A percentile compares a stretch with the other conserved stretches of the same genome.
phyloP scores from a whole-genome alignment of 805 yeast species.

The Metschnikowia baotianmanensis region DNA sequence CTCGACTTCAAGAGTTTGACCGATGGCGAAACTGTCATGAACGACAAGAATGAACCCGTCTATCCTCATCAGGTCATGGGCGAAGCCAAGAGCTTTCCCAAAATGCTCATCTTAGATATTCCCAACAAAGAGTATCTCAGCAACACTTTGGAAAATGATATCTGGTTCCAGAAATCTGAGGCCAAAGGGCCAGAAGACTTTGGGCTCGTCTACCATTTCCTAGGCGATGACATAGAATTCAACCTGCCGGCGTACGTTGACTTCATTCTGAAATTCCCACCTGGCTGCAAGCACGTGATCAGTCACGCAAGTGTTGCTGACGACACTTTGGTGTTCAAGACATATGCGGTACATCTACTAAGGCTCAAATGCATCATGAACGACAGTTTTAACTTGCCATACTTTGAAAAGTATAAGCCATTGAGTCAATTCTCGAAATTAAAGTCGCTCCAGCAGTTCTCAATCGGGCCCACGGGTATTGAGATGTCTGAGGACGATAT shows the following conservation, averaged over 20 bases:
- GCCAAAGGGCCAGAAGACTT: constrained; percentile 36
- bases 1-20: constrained; percentile 56
- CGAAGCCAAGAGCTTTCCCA: constrained; percentile 53
- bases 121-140: constrained; percentile 50
- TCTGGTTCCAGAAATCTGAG: constrained; percentile 33
- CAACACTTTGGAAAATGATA: constrained; percentile 24
- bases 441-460: constrained; percentile 32
- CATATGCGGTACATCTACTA: constrained; percentile 51
- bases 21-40: constrained; percentile 53
- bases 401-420: constrained; percentile 22
- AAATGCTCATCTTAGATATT: constrained; percentile 68
- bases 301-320: constrained; percentile 70
- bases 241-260: constrained; percentile 39
- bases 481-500: constrained; percentile 19
- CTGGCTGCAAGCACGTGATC: constrained; percentile 55
- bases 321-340: constrained; percentile 56
- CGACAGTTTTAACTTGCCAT: constrained; percentile 43
- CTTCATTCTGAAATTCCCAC: constrained; percentile 57
- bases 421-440: constrained; percentile 20
- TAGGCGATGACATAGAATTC: constrained; percentile 60
- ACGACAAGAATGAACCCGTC: constrained; percentile 58
- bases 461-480: constrained; percentile 25
- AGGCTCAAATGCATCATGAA: constrained; percentile 56
- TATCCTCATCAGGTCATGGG: constrained; percentile 72
- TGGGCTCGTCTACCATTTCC: constrained; percentile 68